Base-by-base conservation (phyloP, 2,329 filamentous ascomycete species). In the Lasiodiplodia citricola region DNA sequence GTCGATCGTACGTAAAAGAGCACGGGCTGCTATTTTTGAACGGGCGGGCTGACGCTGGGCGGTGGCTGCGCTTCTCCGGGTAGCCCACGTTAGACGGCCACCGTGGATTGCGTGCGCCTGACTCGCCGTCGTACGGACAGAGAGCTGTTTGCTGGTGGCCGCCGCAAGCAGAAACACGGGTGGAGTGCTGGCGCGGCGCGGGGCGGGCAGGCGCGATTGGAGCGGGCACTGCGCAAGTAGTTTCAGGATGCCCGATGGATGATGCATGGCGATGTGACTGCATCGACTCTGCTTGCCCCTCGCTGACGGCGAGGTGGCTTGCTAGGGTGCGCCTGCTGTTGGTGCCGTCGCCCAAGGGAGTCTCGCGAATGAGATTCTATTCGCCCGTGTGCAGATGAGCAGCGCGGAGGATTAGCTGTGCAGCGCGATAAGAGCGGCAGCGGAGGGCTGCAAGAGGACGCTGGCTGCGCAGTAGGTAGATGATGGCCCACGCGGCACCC, bases 91-190 rank as follows among this genome's bases (percentile, higher is more conserved):
- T 60, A 44, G 56, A 25, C 56, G 38, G 57, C 25, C 21, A 44
- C 47, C 21, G 56, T 47, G 56, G 56, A 14, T 23, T 23, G 37
- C 28, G 37, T 21, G 21, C 38, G 56, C 37, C 58, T 51, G 58
- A 50, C 58, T 50, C 58, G 58, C 41, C 58, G 31, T 23, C 14
- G 37, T 23, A 38, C 14, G 14, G 37, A 16, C 41, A 13, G 37
- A 21, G 21, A 37, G 35, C 16, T 41, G 55, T 41, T 23, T 41
- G 56, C 23, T 10, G 21, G 38, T 35, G 8, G 58, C 58, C 23
- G 60, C 60, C 60, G 60, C 60, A 64, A 38, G 60, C 60, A 64
- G 60, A 51, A 64, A 52, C 60, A 50, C 21, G 47, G n/a, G 28
- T 31, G 16, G 54, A 56, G 35, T 31, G 54, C 54, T 16, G 54